These are phyloP conservation scores for Sporothrix sp. DNA, from an alignment of 2,329 filamentous ascomycete genomes.

Conservation along the genomic window DNA sequence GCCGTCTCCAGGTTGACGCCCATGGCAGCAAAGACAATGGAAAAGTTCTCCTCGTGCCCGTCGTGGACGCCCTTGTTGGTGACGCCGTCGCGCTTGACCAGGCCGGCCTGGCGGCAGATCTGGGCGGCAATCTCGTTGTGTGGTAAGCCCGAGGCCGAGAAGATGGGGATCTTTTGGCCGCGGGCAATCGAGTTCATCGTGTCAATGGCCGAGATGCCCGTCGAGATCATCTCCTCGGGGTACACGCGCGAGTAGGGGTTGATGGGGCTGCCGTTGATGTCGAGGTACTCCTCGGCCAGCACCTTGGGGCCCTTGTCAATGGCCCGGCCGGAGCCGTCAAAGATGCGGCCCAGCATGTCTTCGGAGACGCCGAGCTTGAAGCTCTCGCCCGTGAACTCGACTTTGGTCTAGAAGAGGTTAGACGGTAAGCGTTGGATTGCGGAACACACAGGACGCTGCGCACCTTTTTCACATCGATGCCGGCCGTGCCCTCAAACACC, in stretches of 20 bases:
- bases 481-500: constrained; percentile 94
- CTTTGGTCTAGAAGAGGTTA: too few relatives aligned
- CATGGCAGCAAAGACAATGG: constrained; percentile 98
- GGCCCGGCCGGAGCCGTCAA: constrained; percentile 92
- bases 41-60: constrained; percentile 98
- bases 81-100: constrained; percentile 68
- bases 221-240: constrained; percentile 99
- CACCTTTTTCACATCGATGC: constrained; percentile 99
- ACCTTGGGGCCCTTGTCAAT: constrained; percentile 99
- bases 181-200: constrained; percentile 97
- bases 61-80: constrained; percentile 94
- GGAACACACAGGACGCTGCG: constrained; percentile 16
- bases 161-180: constrained; percentile 99
- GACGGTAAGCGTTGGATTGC: too few relatives aligned
- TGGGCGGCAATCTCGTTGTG: constrained; percentile 99
- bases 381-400: constrained; percentile 94
- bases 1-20: constrained; percentile 99
- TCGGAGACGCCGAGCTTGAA: constrained; percentile 98
- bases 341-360: constrained; percentile 98
- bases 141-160: constrained; percentile 94
- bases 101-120: constrained; percentile 92
- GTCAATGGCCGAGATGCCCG: constrained; percentile 97
- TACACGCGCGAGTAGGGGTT: constrained; percentile 98
- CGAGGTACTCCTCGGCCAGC: constrained; percentile 91
- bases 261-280: constrained; percentile 98